Evolutionary conservation across 345 rosid genomes (phyloP).

Genomic region (Hibiscus syriacus): DNA sequence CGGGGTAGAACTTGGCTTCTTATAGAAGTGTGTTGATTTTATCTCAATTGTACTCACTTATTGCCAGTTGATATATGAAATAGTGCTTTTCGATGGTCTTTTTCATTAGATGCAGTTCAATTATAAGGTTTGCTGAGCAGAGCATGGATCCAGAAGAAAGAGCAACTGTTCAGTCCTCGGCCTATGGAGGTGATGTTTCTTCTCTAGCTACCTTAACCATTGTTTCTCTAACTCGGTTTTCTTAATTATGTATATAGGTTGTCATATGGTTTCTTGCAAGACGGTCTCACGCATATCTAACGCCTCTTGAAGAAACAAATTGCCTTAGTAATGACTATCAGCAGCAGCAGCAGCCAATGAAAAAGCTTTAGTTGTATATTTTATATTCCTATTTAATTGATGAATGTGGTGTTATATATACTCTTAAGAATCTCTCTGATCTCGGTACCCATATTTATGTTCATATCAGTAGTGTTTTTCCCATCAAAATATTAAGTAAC

Average conservation of each 20-base stretch:
- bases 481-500: no score
- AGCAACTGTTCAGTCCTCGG: constrained; percentile 82
- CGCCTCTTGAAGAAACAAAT: constrained; percentile 57
- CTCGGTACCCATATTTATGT: background rate
- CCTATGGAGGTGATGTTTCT: constrained; percentile 75
- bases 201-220: constrained; percentile 1
- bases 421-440: background rate
- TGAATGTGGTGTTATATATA: background rate
- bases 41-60: background rate
- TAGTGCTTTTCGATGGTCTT: constrained; percentile 2
- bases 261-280: constrained; percentile 94
- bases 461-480: no score
- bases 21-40: background rate
- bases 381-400: background rate
- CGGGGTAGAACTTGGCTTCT: constrained; percentile 41
- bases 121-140: constrained; percentile 76
- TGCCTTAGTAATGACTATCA: constrained; percentile 40
- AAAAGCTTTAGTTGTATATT: constrained; percentile 30
- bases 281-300: constrained; percentile 82
- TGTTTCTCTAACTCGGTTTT: constrained; percentile 6
- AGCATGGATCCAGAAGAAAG: constrained; percentile 68
- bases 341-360: constrained; percentile 42
- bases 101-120: constrained; percentile 48
- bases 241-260: constrained; percentile 48
- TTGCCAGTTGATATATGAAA: background rate